Evolutionary conservation across 805 yeast genomes (phyloP), one percentile per base, ranked within the genome.

Genomic region (Millerago galiae): DNA sequence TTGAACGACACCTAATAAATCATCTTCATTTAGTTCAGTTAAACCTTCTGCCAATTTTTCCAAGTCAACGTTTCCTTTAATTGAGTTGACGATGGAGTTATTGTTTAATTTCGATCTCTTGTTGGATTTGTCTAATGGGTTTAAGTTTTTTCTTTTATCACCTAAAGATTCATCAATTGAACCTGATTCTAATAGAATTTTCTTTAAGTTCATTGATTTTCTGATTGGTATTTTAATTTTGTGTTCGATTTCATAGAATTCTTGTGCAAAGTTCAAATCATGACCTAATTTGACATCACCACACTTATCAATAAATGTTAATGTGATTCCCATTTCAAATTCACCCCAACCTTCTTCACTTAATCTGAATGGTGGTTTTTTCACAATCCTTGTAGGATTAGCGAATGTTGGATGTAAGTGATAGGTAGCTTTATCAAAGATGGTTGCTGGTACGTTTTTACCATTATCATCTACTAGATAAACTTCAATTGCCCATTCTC

Each of bases 331-430:
- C 60, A 93, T 74, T 58, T 90, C 96, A 57, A 91, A 91, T 52
- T 91, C 98, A 61, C 98, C 99, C 98, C 99, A 91, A 40, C 99
- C 99, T 67, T 87, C 82, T 62, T 91, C 99, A 56, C 79, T 85
- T 44, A 91, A 83, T 58, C 67, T 75, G 66, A 90, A 91, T 10
- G 99, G 99, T 9, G 84, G 76, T 56, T 81, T 81, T 57, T 84
- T 86, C 59, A 88, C 62, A 11, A 83, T 71, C 61, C 97, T 77
- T 49, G 77, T 81, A 10, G 98, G 98, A 61, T 89, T 89, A 38
- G 78, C 79, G 66, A 91, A 91, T 9, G 98, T 93, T 38, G 97
- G 98, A 68, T 91, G 99, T 50, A 93, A 74, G 53, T 88, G 82
- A 63, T 91, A 91, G 5, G 95, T 89, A 41, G 89, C 96, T 64